These are phyloP conservation scores for Sutorius eximius DNA, from an alignment of 1,284 basidiomycete genomes.

Conservation along the genomic window DNA sequence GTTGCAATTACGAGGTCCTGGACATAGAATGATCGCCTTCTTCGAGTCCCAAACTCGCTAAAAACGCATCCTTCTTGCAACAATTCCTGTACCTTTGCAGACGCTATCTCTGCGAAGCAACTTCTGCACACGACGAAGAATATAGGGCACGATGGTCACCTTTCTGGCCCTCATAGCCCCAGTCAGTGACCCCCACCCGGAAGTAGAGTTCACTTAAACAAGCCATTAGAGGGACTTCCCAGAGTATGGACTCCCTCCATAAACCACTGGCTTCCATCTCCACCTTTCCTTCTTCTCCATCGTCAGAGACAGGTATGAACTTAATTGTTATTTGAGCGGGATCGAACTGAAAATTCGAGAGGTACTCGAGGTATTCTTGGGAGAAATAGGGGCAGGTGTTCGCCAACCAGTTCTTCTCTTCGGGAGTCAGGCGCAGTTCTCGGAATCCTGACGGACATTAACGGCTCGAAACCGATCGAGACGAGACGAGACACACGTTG, in stretches of 20 bases:
- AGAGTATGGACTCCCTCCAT: slow-evolving; percentile 92
- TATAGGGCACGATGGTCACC: slow-evolving; percentile 41
- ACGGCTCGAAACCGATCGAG: neutral
- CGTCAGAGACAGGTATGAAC: slow-evolving; percentile 58
- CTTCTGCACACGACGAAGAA: slow-evolving; percentile 1
- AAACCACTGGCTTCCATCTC: slow-evolving; percentile 74
- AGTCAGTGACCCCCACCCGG: slow-evolving; percentile 69
- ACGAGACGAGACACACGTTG: slow-evolving; percentile 47
- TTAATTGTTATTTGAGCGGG: slow-evolving; percentile 75
- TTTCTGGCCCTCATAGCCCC: slow-evolving; percentile 81
- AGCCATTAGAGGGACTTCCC: slow-evolving; percentile 96
- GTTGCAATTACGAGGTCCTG: slow-evolving; percentile 81
- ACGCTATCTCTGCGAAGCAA: slow-evolving; percentile 54
- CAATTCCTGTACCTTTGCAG: slow-evolving; percentile 68
- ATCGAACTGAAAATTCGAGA: slow-evolving; percentile 72
- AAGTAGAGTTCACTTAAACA: slow-evolving; percentile 83
- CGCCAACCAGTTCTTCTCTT: slow-evolving; percentile 73
- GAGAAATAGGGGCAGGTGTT: slow-evolving; percentile 77
- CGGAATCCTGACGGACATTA: slow-evolving; percentile 57
- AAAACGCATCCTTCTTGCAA: slow-evolving; percentile 73
- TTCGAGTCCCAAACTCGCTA: slow-evolving; percentile 92
- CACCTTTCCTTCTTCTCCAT: slow-evolving; percentile 63
- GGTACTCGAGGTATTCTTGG: slow-evolving; percentile 74
- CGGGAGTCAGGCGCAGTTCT: slow-evolving; percentile 56
- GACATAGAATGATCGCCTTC: slow-evolving; percentile 76